Evolutionary conservation across 306 rosid species (phyloP).

Genomic region (Comarum palustre): DNA sequence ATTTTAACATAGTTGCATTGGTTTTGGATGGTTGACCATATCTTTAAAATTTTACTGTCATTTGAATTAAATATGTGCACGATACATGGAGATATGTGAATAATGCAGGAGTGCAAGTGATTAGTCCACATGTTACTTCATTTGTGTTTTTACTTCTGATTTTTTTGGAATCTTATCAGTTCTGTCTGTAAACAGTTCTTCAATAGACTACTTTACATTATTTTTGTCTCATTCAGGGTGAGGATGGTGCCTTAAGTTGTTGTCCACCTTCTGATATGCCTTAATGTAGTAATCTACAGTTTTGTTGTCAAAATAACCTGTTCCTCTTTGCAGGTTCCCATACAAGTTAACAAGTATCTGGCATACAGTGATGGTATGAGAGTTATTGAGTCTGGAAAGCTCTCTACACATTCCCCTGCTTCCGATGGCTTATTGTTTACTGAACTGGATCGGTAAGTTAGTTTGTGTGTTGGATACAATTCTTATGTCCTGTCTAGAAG

Average conservation of each 20-base stretch:
- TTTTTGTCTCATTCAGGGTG: not conserved
- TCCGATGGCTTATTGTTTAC: conserved; percentile 75
- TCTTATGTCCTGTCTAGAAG: not conserved
- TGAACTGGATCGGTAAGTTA: conserved; percentile 74
- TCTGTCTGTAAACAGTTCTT: not conserved
- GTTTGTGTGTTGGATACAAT: not conserved
- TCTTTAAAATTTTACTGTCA: not conserved
- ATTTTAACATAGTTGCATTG: not conserved
- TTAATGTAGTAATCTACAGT: not conserved
- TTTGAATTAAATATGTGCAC: not conserved
- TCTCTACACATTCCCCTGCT: conserved; percentile 51
- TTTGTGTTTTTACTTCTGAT: not conserved
- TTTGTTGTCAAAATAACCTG: not conserved
- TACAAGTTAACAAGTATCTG: conserved; percentile 88
- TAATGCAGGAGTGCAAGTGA: not conserved
- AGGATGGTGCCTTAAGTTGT: not conserved
- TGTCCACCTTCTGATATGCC: not conserved
- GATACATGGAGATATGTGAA: not conserved
- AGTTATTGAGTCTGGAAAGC: conserved; percentile 80
- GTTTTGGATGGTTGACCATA: not conserved
- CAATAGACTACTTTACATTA: not conserved
- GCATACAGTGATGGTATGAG: conserved; percentile 94
- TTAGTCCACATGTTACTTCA: not conserved
- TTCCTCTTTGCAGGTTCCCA: conserved; percentile 64
- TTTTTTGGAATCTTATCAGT: not conserved